phyloP scores from a whole-genome alignment of 805 yeast species.

The Lipomyces anomalus region DNA sequence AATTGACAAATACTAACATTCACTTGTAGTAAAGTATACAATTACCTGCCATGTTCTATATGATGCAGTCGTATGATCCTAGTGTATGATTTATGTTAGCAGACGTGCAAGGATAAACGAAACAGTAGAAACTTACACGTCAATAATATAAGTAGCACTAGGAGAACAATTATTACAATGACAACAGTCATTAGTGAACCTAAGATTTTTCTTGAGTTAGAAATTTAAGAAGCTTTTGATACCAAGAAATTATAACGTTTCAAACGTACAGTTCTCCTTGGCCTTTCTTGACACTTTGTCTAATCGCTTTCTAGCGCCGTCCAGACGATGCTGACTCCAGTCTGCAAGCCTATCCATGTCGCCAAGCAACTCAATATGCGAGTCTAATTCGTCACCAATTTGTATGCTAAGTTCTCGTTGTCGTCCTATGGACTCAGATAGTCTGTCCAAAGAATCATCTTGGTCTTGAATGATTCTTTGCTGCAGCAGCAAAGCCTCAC shows the following conservation, averaged over 20 bases:
- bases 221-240: too few species aligned
- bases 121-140: constrained; percentile 12
- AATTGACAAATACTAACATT: too few species aligned
- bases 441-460: constrained; percentile 35
- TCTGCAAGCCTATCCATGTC: constrained; percentile 38
- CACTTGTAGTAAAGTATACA: too few species aligned
- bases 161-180: constrained; percentile 32
- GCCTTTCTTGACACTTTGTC: constrained; percentile 35
- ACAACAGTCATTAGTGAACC: constrained; percentile 35
- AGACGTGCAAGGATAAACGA: too few species aligned
- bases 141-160: constrained; percentile 34
- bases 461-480: constrained; percentile 35
- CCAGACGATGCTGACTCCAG: constrained; percentile 32
- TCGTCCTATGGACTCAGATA: constrained; percentile 35
- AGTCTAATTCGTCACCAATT: constrained; percentile 36
- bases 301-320: constrained; percentile 33
- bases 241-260: background rate
- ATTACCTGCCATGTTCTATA: too few species aligned
- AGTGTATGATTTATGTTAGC: too few species aligned
- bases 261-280: constrained; percentile 29
- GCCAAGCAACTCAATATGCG: constrained; percentile 35
- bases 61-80: too few species aligned
- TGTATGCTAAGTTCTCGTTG: constrained; percentile 37
- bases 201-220: background rate
- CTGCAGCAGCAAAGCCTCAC: constrained; percentile 25